Base-by-base conservation (phyloP, 2,329 filamentous ascomycete genomes). In the Xylaria arbuscula region DNA sequence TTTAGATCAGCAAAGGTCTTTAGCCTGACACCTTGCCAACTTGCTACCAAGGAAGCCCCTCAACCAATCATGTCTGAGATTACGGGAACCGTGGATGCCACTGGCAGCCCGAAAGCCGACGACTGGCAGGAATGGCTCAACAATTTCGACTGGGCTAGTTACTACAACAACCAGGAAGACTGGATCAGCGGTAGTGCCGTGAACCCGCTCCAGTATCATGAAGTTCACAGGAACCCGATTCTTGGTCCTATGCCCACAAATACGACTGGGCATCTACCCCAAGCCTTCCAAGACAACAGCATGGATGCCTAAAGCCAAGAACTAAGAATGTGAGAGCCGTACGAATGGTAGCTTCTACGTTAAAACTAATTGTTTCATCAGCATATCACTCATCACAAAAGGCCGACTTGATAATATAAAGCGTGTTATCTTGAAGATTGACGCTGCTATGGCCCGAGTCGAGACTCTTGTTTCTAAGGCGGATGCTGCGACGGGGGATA, bases 371-470 rank as follows among this genome's bases (percentile, higher is more conserved):
- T 58, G 47, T 47, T 47, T 42, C 32, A 34, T 48, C 48, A 59
- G 15, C 4, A 47, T 60, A 36, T 50, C n/a, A 7, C 32, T 50
- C 22, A 38, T 60, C 22, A 61, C 24, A 40, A 53, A 61, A 61
- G 19, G 48, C 15, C 11, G 15, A 53, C 36, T 61, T 32, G 32
- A 61, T 53, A 53, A 61, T 53, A 53, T 61, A 42, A 53, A 61
- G 19, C 5, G 11, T 42, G 40, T 61, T 40, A 32, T 61, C 42
- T 61, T 61, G 42, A 40, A 53, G 32, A 61, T 32, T 42, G 32
- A 61, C 17, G 36, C 19, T 42, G 10, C 17, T 45, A 54, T 54
- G 45, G 45, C 15, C 7, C 34, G 34, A 54, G 17, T 45, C 19
- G 45, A 62, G 45, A 40, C 32, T 38, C 17, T 59, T 19, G 10